These are phyloP conservation scores for Salicornia ramosissima DNA, from an alignment of 148 eudicot genomes.

Conservation along the genomic window DNA sequence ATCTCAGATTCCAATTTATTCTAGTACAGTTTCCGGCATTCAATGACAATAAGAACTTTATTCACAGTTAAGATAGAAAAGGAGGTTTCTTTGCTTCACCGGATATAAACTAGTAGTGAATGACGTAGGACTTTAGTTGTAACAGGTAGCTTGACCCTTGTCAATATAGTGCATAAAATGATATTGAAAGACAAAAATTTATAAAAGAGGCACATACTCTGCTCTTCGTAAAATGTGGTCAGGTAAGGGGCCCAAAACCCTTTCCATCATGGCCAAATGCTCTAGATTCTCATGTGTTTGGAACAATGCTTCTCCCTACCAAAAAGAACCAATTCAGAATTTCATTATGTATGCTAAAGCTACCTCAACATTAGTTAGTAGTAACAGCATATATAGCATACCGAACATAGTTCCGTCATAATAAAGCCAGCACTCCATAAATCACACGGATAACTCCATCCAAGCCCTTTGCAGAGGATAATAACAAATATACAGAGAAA, in stretches of 20 bases:
- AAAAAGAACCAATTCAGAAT: not conserved
- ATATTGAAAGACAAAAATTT: not conserved
- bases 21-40: not conserved
- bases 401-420: conserved; percentile 59
- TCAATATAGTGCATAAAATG: not conserved
- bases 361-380: conserved; percentile 5
- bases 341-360: not conserved
- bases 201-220: conserved; percentile 35
- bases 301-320: conserved; percentile 63
- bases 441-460: conserved; percentile 70
- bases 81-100: no score
- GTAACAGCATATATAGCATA: conserved; percentile 31
- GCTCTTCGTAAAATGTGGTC: conserved; percentile 54
- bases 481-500: not conserved
- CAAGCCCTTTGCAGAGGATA: conserved; percentile 37
- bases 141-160: no score
- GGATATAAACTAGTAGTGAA: not conserved
- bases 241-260: conserved; percentile 57
- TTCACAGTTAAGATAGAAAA: no score
- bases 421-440: conserved; percentile 66
- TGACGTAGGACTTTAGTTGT: not conserved
- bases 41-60: no score
- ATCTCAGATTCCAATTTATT: not conserved
- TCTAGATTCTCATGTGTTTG: conserved; percentile 66
- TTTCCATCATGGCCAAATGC: conserved; percentile 69